Evolutionary conservation across 345 rosid species (phyloP).

Genomic region (Jatropha curcas): DNA sequence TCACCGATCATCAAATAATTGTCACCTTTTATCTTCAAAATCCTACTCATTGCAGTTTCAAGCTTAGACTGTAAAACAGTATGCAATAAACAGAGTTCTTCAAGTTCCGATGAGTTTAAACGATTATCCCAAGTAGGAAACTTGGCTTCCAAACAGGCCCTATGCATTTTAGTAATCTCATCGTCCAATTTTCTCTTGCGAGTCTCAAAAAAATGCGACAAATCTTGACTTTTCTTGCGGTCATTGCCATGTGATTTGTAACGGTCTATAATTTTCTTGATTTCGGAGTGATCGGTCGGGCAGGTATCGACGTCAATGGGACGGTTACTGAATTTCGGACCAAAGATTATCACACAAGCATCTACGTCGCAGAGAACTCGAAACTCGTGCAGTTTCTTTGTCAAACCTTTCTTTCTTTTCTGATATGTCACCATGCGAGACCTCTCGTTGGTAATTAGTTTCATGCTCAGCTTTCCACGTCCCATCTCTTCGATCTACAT

Average conservation of each 20-base stretch:
- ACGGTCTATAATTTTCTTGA: slow-evolving; percentile 21
- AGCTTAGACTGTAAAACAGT: slow-evolving; percentile 11
- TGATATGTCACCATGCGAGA: slow-evolving; percentile 31
- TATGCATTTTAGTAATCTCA: slow-evolving; percentile 22
- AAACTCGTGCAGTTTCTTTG: slow-evolving; percentile 39
- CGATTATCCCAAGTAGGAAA: slow-evolving; percentile 22
- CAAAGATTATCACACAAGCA: slow-evolving; percentile 33
- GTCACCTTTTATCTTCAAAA: slow-evolving; percentile 6
- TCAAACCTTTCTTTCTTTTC: slow-evolving; percentile 37
- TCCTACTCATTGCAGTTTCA: slow-evolving; percentile 17
- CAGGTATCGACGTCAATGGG: slow-evolving; percentile 18
- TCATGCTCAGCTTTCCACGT: slow-evolving; percentile 34
- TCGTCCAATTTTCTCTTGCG: slow-evolving; percentile 23
- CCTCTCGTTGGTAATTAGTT: slow-evolving; percentile 34
- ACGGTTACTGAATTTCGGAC: slow-evolving; percentile 2
- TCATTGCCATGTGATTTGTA: slow-evolving; percentile 8
- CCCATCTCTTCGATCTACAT: slow-evolving; percentile 31
- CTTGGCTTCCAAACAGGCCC: slow-evolving; percentile 21
- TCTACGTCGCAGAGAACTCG: slow-evolving; percentile 34
- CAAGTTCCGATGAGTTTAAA: slow-evolving; percentile 4
- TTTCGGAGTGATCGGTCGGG: slow-evolving; percentile 18
- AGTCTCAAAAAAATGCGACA: slow-evolving; percentile 20
- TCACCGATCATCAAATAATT: background rate
- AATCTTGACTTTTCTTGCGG: slow-evolving; percentile 21
- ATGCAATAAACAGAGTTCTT: slow-evolving; percentile 13